Evolutionary conservation across 2,329 filamentous ascomycete species (phyloP), one percentile per base, ranked within the genome.

Genomic region (Penicillium verrucosum): DNA sequence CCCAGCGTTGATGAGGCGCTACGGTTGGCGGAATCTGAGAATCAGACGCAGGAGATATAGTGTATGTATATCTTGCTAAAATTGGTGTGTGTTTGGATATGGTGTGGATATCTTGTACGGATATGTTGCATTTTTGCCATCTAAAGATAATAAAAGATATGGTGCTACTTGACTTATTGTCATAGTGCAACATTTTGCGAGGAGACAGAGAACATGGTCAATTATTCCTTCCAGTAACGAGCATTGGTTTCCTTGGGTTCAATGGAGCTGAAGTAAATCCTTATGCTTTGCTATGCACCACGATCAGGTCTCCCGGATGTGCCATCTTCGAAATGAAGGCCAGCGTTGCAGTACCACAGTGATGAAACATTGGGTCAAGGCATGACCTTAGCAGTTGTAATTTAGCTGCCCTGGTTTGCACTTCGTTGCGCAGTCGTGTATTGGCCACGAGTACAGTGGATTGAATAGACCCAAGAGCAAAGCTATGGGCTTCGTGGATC

Each of bases 1-100:
- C 81, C 83, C 25, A 88, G 89, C 63, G 92, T 97, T 1, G 86
- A 92, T 50, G 89, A 96, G 70, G 94, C 94, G 2, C 74, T 99
- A 65, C 83, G 87, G 51, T 78, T 92, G 78, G 90, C 89, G 0
- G 92, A 97, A 76, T 79, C 85, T 10, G 87, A 90, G 70, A 83
- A 85, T 52, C 60, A 77, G 57, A 74, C 69, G 9, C 72, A 76
- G 60, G 75, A 75, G 49, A 69, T 65, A 46, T 68, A 56, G 60
- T 52, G 6, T 44, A 11, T 52, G 6, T 44, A 11, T 34, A 56
- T 34, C 27, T 30, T 41, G 21, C 9, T 40, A 36, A 36, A 34
- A 41, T 40, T 34, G 27, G 34, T 41, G 53, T 29, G 37, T 12
- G 44, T 18, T 40, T 36, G 21, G 21, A 44, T 34, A 30, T n/a